phyloP scores from a whole-genome alignment of 805 yeast genomes.

The Wickerhamiella nectarea region DNA sequence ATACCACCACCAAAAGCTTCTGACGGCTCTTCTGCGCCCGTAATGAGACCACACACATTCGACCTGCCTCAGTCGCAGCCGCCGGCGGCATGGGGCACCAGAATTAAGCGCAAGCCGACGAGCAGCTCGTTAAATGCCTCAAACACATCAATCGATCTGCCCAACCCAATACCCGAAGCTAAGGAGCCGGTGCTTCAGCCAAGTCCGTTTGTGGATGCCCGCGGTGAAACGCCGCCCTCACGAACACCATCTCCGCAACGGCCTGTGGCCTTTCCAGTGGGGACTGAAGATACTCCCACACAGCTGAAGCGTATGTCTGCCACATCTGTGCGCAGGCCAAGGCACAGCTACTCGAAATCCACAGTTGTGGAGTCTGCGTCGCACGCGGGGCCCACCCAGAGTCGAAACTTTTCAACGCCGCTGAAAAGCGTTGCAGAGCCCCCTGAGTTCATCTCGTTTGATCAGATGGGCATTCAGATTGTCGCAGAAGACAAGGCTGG shows the following conservation, averaged over 20 bases:
- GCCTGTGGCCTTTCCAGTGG: background rate
- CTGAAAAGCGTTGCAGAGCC: constrained; percentile 12
- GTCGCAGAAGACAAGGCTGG: constrained; percentile 15
- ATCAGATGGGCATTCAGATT: constrained; percentile 21
- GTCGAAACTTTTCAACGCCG: background rate
- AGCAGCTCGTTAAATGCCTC: background rate
- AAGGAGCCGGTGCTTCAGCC: too few relatives aligned
- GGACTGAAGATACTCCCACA: background rate
- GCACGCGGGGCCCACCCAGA: background rate
- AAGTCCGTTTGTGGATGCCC: too few relatives aligned
- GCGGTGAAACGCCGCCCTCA: background rate
- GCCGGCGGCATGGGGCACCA: background rate
- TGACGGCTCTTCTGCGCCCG: too few relatives aligned
- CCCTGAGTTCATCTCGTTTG: constrained; percentile 14
- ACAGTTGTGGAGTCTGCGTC: background rate
- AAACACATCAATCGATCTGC: too few relatives aligned
- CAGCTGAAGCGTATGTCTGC: background rate
- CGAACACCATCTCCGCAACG: background rate
- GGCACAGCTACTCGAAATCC: background rate
- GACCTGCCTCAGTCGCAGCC: background rate
- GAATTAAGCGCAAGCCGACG: background rate
- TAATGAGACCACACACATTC: background rate
- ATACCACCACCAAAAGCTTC: background rate
- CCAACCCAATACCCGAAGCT: too few relatives aligned
- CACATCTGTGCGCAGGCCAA: background rate